Conservation (phyloP, 208 protist species). For the Trypanosoma scelopori region DNA sequence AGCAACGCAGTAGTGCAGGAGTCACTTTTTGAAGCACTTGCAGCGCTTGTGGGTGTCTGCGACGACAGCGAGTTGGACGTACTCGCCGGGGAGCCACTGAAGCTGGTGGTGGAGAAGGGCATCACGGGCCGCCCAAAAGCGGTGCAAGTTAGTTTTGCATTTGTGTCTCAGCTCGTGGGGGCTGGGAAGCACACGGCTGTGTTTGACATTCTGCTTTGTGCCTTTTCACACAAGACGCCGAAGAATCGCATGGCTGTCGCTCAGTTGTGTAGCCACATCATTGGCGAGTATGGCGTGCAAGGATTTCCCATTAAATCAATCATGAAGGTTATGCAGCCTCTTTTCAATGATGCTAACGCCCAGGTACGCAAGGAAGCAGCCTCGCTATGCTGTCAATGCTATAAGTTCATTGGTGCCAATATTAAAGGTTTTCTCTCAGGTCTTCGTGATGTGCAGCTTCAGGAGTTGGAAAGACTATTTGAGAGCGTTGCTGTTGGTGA, state of each 20-base stretch:
- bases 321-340: slow-evolving; percentile 71
- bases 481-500: slow-evolving; percentile 33
- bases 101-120: slow-evolving; percentile 67
- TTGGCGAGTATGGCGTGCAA: slow-evolving; percentile 67
- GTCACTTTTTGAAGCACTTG: slow-evolving; percentile 56
- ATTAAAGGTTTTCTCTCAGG: slow-evolving; percentile 77
- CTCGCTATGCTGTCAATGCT: slow-evolving; percentile 78
- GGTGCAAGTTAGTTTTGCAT: slow-evolving; percentile 39
- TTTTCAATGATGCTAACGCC: slow-evolving; percentile 81
- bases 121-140: slow-evolving; percentile 76
- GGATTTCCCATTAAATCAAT: slow-evolving; percentile 66
- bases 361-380: slow-evolving; percentile 77
- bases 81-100: slow-evolving; percentile 40
- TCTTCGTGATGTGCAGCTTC: slow-evolving; percentile 81
- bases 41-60: slow-evolving; percentile 41
- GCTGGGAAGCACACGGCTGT: slow-evolving; percentile 46
- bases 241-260: slow-evolving; percentile 60
- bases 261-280: slow-evolving; percentile 51
- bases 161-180: slow-evolving; percentile 52
- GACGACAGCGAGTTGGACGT: slow-evolving; percentile 35
- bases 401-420: slow-evolving; percentile 70
- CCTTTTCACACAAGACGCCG: slow-evolving; percentile 57
- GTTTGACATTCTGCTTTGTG: slow-evolving; percentile 44
- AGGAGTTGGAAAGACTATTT: slow-evolving; percentile 85
- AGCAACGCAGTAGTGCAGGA: slow-evolving; percentile 66